Evolutionary conservation across 495 filamentous ascomycete genomes (phyloP), one percentile per base, ranked within the genome.

Genomic region (Lichina pygmaea): DNA sequence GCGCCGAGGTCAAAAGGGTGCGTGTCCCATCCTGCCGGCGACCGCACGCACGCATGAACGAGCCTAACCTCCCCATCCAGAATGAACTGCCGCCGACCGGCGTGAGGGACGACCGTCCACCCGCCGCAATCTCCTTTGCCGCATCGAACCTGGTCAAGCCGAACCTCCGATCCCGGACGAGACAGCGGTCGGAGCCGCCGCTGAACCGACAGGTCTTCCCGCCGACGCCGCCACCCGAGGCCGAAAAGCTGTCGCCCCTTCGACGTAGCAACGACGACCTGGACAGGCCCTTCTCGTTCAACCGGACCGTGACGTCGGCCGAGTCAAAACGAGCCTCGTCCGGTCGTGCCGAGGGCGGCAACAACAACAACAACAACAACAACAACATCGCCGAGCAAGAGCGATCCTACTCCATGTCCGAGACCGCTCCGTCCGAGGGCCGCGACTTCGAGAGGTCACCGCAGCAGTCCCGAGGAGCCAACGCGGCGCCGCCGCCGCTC

Each of bases 151-250:
- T 94, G 32, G 85, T 95, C 46, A 85, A 83, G 56, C 77, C 81
- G 24, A 79, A 77, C 31, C 65, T 93, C 40, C 67, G 64, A 49
- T 83, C 78, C 55, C 60, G 72, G 44, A 71, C 42, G 15, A 69
- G 84, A 48, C 83, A 92, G 55, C 82, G 89, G 52, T 81, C 77
- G 17, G 85, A 85, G 51, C 84, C 86, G 13, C 84, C 86, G 7
- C 62, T 86, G 24, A 72, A 72, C 49, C 78, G 86, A 49, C 86
- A 84, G 58, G 69, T 86, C 42, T 94, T 97, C 66, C 89, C 89
- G 6, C 89, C 89, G 34, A 97, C 89, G 12, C 89, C 89, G 42
- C 89, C 89, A 6, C 91, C 89, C 37, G 91, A 95, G 60, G 68
- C 71, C 50, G 84, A 83, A 50, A 70, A 66, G 50, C 64, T 65